These are phyloP conservation scores for Diaporthe sp. DNA, from an alignment of 2,329 filamentous ascomycete genomes.

Conservation along the genomic window DNA sequence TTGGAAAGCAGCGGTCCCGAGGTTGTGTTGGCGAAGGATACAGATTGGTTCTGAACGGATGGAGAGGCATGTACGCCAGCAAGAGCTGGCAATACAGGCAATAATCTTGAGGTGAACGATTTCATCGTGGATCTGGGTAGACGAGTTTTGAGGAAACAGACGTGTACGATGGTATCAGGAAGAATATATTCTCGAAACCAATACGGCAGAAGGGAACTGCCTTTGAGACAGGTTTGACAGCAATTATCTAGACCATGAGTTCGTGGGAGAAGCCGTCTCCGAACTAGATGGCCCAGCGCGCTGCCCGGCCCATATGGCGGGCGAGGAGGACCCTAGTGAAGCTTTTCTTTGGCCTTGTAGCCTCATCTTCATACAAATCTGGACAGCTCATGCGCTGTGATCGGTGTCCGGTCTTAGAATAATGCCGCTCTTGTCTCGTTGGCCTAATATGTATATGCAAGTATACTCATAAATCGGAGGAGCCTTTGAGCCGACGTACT, in stretches of 20 bases:
- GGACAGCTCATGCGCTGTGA: neutral
- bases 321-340: neutral
- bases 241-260: neutral
- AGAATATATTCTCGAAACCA: neutral
- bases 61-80: neutral
- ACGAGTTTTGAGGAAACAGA: neutral
- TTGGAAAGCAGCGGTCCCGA: neutral
- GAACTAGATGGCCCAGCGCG: constrained; percentile 11
- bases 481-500: neutral
- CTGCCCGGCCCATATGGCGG: neutral
- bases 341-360: neutral
- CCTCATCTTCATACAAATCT: neutral
- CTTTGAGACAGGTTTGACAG: neutral
- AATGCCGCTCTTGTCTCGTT: neutral
- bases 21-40: neutral
- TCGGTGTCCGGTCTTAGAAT: neutral
- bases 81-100: constrained; percentile 1
- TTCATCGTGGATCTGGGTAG: neutral
- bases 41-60: neutral
- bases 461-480: neutral
- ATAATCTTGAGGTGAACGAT: neutral
- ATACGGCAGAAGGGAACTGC: neutral
- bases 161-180: neutral
- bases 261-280: neutral
- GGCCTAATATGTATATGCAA: neutral